A percentile compares a stretch with the other conserved stretches of the same genome.
phyloP scores from a whole-genome alignment of 23 red algal species.

The Chondrus crispus region DNA sequence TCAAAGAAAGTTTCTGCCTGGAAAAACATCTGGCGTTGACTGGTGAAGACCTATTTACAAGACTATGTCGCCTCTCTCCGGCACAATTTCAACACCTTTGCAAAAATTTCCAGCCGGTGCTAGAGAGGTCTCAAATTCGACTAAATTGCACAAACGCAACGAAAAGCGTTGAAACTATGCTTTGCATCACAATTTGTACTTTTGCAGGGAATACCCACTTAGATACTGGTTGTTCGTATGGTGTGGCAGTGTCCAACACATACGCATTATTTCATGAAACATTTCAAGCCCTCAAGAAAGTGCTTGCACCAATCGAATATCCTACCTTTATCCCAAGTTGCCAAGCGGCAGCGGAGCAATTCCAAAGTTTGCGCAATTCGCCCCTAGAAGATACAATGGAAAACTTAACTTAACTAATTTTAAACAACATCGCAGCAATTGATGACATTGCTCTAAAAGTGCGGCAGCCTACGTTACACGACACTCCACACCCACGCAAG shows the following conservation, averaged over 20 bases:
- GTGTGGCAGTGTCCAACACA: background rate
- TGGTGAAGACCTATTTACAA: too few species aligned
- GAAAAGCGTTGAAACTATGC: too few species aligned
- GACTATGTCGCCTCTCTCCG: too few species aligned
- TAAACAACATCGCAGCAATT: background rate
- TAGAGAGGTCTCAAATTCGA: too few species aligned
- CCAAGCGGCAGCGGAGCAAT: background rate
- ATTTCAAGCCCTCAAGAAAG: background rate
- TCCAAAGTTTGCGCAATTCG: background rate
- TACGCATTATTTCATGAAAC: background rate
- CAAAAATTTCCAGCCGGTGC: too few species aligned
- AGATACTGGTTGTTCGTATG: background rate
- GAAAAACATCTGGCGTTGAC: too few species aligned
- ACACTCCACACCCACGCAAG: background rate
- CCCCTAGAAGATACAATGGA: background rate
- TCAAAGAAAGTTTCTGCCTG: too few species aligned
- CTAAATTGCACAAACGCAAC: too few species aligned
- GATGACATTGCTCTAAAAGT: background rate
- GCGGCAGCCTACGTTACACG: background rate
- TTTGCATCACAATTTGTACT: background rate
- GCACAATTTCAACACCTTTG: too few species aligned
- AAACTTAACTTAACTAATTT: too few species aligned
- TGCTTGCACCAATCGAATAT: background rate
- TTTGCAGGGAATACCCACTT: background rate
- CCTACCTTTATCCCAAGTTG: background rate